Percentiles rank a stretch among this genome's conserved stretches.
Evolutionary conservation across 345 rosid genomes (phyloP).

Genomic region (Erysimum cheiranthoides): DNA sequence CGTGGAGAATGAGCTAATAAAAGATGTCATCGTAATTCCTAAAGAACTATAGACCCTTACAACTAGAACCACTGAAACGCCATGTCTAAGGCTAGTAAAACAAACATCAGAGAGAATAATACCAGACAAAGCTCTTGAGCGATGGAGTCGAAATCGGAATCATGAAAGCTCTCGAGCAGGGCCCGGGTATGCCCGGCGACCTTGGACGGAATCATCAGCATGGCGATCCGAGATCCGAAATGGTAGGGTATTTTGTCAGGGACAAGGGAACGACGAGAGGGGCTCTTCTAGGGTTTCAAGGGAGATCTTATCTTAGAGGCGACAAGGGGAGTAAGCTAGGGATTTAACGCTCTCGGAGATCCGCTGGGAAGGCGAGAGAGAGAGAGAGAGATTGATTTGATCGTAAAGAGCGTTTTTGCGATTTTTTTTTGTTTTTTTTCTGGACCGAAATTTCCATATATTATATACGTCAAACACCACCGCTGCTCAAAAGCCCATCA

Average conservation of each 20-base stretch:
- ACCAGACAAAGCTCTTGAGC: constrained; percentile 74
- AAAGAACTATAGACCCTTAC: no score
- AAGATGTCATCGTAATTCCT: no score
- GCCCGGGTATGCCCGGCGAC: constrained; percentile 71
- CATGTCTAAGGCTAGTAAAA: background rate
- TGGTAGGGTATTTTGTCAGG: background rate
- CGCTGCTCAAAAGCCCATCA: no score
- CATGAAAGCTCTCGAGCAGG: constrained; percentile 63
- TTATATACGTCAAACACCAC: no score
- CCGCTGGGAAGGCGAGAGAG: background rate
- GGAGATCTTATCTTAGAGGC: background rate
- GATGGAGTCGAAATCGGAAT: constrained; percentile 64
- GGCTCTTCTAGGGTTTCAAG: constrained; percentile 38
- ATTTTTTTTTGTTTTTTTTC: no score
- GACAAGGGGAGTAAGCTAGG: constrained; percentile 25
- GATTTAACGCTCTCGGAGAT: constrained; percentile 23
- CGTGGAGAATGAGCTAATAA: no score
- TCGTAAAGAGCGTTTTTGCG: no score
- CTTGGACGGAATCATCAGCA: constrained; percentile 59
- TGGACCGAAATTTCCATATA: no score
- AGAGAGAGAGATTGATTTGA: no score
- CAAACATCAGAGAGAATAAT: background rate
- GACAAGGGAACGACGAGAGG: constrained; percentile 9
- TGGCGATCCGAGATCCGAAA: constrained; percentile 44
- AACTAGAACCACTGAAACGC: no score